Evolutionary conservation across 2,329 filamentous ascomycete species (phyloP).

Genomic region (Pseudogymnoascus sp.): DNA sequence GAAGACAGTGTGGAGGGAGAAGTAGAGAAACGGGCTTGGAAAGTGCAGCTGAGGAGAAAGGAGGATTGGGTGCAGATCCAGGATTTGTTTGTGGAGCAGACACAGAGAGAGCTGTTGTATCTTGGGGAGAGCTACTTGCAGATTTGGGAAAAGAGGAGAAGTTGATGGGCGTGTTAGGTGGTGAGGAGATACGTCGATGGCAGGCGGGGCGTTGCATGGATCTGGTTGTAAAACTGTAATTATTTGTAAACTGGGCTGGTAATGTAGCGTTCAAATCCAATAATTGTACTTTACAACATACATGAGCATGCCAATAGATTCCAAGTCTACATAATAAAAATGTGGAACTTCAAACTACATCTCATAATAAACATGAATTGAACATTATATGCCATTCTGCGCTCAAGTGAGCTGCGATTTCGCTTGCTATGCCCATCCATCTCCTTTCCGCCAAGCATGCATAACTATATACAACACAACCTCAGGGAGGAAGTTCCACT

Average conservation of each 20-base stretch:
- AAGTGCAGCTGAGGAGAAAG: conserved; percentile 72
- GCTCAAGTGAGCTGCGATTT: conserved; percentile 4
- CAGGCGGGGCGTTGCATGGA: conserved; percentile 10
- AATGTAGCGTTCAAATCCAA: conserved; percentile 12
- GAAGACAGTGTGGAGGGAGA: conserved; percentile 83
- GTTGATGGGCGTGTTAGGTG: conserved; percentile 12
- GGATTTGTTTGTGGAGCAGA: conserved; percentile 85
- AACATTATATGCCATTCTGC: conserved; percentile 4
- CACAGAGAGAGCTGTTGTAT: conserved; percentile 82
- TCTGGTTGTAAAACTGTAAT: neutral
- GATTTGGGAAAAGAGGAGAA: conserved; percentile 82
- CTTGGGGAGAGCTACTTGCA: conserved; percentile 92
- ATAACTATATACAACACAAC: conserved; percentile 5
- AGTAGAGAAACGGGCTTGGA: conserved; percentile 86
- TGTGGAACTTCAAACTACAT: neutral
- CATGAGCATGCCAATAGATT: too few species aligned
- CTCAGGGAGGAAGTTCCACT: neutral
- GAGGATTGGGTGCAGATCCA: conserved; percentile 91
- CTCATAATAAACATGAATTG: neutral
- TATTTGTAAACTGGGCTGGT: neutral
- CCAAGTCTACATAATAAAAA: neutral
- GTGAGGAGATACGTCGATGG: conserved; percentile 8
- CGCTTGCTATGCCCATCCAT: conserved; percentile 10
- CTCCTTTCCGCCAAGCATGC: conserved; percentile 12
- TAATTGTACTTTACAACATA: neutral